Base-by-base conservation (phyloP, 2,329 filamentous ascomycete genomes). In the Sclerotinia borealis region DNA sequence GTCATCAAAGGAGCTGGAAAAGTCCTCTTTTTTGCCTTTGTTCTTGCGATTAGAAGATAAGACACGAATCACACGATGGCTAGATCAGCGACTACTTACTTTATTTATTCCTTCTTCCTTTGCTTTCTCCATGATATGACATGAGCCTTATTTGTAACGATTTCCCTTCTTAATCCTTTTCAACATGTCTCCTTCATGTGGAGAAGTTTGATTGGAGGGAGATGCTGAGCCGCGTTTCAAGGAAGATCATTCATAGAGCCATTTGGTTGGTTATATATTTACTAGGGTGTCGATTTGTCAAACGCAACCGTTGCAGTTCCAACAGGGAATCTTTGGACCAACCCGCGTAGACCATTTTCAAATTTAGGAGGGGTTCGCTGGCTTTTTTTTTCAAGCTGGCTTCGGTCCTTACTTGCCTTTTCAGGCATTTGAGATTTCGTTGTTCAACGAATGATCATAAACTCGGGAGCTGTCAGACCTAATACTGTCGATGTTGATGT, bases 181-280 rank as follows among this genome's bases (percentile, higher is more conserved):
- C 60, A 64, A 37, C 37, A 50, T 62, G 49, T 60, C 37, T 50
- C 31, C 43, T 47, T 47, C 34, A 56, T 56, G 31, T 56, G 50
- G 48, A 45, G 45, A 55, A 36, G 59, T 66, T 62, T 67, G 63
- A 68, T 69, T 68, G 65, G 67, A 67, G 49, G 50, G 59, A 48
- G 49, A 29, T 47, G 58, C 62, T 62, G 59, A 65, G 64, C 60
- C 63, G 64, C 62, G 67, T 67, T 69, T 68, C 65, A 68, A 61
- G 61, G 29, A 41, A 50, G 63, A 60, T 56, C 51, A 56, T 56
- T 55, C 49, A 56, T 56, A 41, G 31, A 62, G 41, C 31, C 13
- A 43, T 56, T 59, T 58, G 61, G 47, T 63, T 63, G 61, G 61
- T 17, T 50, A n/a, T 37, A 58, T 43, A 39, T 25, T 31, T 22